Conservation (phyloP, 1,284 basidiomycete species). For the Hypsizygus ulmarius region DNA sequence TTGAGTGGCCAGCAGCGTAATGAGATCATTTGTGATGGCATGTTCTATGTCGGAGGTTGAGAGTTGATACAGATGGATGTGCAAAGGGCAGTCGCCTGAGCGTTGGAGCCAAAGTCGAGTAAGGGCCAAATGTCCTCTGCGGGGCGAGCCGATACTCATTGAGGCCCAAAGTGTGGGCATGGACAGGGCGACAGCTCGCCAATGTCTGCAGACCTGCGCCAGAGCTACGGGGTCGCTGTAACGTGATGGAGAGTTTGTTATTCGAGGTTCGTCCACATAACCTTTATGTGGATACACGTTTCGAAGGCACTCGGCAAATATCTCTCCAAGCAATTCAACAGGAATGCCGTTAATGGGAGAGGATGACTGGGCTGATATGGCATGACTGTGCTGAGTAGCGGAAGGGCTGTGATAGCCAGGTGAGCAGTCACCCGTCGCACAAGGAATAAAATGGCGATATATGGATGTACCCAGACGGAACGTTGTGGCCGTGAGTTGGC, state of each 20-base stretch:
- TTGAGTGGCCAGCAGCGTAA: constrained; percentile 9
- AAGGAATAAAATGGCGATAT: no score
- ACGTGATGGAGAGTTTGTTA: background rate
- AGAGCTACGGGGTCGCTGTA: constrained; percentile 9
- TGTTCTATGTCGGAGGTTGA: no score
- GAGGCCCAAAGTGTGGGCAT: constrained; percentile 11
- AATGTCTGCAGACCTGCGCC: constrained; percentile 9
- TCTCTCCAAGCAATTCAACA: constrained; percentile 4
- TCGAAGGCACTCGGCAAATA: constrained; percentile 3
- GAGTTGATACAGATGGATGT: no score
- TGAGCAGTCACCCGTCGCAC: no score
- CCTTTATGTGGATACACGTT: background rate
- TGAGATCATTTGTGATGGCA: constrained; percentile 4
- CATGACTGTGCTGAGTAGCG: no score
- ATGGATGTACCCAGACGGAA: no score
- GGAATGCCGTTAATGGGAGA: background rate
- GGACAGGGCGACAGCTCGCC: constrained; percentile 8
- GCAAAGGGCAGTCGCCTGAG: no score
- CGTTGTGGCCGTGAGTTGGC: no score
- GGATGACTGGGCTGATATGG: no score
- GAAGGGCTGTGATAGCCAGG: no score
- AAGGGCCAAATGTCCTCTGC: no score
- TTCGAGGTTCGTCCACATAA: background rate
- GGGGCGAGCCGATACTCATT: constrained; percentile 1
- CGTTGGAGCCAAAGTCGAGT: no score